These are phyloP conservation scores for Aspergillus costaricaensis DNA, from an alignment of 2,329 filamentous ascomycete species.

Conservation along the genomic window DNA sequence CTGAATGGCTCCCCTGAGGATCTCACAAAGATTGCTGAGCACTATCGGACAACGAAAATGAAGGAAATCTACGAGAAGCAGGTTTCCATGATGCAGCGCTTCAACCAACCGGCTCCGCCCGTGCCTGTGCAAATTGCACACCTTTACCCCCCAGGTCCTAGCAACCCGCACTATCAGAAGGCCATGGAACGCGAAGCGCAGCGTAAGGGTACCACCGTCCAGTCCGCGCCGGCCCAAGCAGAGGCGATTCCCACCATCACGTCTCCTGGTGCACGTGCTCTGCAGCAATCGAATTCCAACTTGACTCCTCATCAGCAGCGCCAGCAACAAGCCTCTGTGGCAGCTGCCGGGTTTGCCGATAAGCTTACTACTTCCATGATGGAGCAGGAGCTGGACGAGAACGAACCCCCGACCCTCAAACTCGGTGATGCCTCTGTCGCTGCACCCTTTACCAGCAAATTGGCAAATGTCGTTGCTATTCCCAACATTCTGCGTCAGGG, in stretches of 20 bases:
- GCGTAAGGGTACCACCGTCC: constrained; percentile 68
- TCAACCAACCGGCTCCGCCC: constrained; percentile 91
- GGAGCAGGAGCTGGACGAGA: constrained; percentile 83
- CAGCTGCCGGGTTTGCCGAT: constrained; percentile 78
- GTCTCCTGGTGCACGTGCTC: constrained; percentile 64
- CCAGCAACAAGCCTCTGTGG: constrained; percentile 63
- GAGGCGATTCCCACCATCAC: constrained; percentile 65
- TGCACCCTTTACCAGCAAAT: constrained; percentile 95
- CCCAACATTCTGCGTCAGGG: constrained; percentile 98
- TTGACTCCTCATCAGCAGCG: constrained; percentile 54
- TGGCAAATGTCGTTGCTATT: constrained; percentile 93
- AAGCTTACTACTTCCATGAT: constrained; percentile 85
- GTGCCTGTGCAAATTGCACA: constrained; percentile 92
- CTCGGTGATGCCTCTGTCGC: constrained; percentile 96
- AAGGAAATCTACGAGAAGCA: constrained; percentile 99
- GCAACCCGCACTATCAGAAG: constrained; percentile 91
- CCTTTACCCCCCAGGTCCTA: constrained; percentile 85
- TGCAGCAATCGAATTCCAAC: constrained; percentile 54
- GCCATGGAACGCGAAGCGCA: constrained; percentile 84
- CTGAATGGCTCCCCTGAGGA: constrained; percentile 94
- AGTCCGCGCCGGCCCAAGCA: constrained; percentile 54
- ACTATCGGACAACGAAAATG: constrained; percentile 93
- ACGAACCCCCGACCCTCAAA: constrained; percentile 93
- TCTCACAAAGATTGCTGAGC: constrained; percentile 86
- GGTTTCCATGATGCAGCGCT: constrained; percentile 83